Evolutionary conservation across 305 asterid species (phyloP).

Genomic region (Fraxinus greggii): DNA sequence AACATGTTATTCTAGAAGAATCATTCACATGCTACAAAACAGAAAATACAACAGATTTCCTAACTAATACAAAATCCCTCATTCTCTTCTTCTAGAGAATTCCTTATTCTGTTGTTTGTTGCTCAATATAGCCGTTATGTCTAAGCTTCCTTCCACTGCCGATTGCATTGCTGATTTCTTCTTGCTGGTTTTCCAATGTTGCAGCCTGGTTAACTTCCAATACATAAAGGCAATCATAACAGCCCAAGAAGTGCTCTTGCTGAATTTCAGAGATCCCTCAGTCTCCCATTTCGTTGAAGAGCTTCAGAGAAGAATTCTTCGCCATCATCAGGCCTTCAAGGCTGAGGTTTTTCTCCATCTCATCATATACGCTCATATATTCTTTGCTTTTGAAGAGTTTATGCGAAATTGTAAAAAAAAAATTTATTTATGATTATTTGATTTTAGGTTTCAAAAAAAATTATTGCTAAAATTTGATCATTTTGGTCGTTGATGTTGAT

Average conservation of each 20-base stretch:
- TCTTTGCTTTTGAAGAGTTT: neutral
- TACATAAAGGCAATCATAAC: slow-evolving; percentile 95
- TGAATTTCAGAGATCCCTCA: slow-evolving; percentile 84
- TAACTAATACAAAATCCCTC: no score
- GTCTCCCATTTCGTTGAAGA: slow-evolving; percentile 85
- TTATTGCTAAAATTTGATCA: neutral
- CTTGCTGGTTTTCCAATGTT: no score
- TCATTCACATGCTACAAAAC: no score
- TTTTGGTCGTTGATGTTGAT: neutral
- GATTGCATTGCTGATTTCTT: no score
- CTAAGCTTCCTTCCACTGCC: no score
- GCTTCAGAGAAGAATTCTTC: slow-evolving; percentile 68
- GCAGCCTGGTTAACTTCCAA: no score
- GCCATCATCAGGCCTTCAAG: slow-evolving; percentile 73
- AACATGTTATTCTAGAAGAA: no score
- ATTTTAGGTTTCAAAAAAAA: neutral
- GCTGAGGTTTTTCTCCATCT: slow-evolving; percentile 52
- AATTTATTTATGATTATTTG: neutral
- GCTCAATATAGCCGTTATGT: no score
- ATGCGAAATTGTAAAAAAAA: neutral
- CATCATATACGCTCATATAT: neutral
- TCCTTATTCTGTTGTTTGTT: no score
- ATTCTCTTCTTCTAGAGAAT: no score
- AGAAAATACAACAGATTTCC: no score
- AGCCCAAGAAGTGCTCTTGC: slow-evolving; percentile 80